These are phyloP conservation scores for Favolaschia claudopus DNA, from an alignment of 768 basidiomycete species.

Conservation along the genomic window DNA sequence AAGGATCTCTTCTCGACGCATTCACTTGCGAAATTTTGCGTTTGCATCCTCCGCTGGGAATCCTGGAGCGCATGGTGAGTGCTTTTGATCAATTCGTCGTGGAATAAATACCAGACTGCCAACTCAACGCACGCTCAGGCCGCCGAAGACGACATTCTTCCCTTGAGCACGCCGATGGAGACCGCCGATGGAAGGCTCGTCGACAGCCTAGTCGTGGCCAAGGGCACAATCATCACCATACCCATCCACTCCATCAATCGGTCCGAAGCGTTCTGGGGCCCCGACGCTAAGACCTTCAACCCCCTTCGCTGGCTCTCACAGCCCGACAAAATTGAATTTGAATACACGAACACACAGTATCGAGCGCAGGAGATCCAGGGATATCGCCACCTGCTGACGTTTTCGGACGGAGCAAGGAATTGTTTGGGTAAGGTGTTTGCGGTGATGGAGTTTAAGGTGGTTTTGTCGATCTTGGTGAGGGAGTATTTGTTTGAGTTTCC, in stretches of 20 bases:
- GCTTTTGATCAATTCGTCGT: not conserved
- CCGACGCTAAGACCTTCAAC: constrained; percentile 49
- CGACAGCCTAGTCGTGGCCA: constrained; percentile 40
- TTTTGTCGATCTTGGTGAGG: constrained; percentile 47
- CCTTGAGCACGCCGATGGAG: constrained; percentile 40
- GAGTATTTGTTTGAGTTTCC: constrained; percentile 48
- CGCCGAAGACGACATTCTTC: constrained; percentile 44
- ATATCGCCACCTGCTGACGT: constrained; percentile 42
- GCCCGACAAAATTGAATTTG: not conserved
- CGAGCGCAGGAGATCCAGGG: constrained; percentile 39
- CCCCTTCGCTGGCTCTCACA: constrained; percentile 52
- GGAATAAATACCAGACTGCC: not conserved
- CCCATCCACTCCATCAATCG: constrained; percentile 49
- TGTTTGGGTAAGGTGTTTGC: constrained; percentile 45
- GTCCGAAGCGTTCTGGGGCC: constrained; percentile 50
- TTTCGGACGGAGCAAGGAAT: constrained; percentile 43
- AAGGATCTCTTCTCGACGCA: constrained; percentile 48
- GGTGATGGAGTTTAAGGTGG: constrained; percentile 46
- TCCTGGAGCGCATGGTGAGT: constrained; percentile 40
- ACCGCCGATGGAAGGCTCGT: constrained; percentile 34
- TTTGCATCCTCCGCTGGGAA: constrained; percentile 40
- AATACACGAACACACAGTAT: no score
- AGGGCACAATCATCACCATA: constrained; percentile 46
- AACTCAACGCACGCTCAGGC: constrained; percentile 41
- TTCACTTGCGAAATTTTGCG: constrained; percentile 47